Conservation (phyloP, 495 filamentous ascomycete genomes). For the Penicillium angulare region DNA sequence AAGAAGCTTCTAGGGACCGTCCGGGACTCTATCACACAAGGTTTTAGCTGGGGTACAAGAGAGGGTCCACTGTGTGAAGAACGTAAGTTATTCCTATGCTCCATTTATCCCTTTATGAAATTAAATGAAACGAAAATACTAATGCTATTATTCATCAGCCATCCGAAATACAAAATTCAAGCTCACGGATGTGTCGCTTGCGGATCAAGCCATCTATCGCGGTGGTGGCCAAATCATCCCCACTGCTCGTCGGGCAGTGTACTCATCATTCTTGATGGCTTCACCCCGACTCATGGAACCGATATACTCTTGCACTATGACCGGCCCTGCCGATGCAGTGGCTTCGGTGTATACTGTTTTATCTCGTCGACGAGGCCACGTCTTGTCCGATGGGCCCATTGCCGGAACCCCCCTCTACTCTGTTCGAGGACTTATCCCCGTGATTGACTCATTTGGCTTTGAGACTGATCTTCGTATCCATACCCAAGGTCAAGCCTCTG, state of each 20-base stretch:
- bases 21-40: constrained; percentile 87
- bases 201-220: constrained; percentile 84
- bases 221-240: constrained; percentile 98
- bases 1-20: constrained; percentile 85
- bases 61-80: constrained; percentile 98
- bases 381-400: constrained; percentile 88
- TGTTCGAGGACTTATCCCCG: constrained; percentile 85
- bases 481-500: constrained; percentile 86
- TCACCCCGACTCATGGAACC: constrained; percentile 96
- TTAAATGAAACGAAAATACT: constrained; percentile 16
- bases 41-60: constrained; percentile 91
- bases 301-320: constrained; percentile 87
- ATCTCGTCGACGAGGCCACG: constrained; percentile 83
- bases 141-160: constrained; percentile 53
- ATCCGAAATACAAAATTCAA: constrained; percentile 97
- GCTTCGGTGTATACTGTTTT: constrained; percentile 88
- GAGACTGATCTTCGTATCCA: constrained; percentile 96
- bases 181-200: constrained; percentile 86
- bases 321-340: constrained; percentile 87
- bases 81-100: constrained; percentile 58
- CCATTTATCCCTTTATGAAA: no score
- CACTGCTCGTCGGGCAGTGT: constrained; percentile 85
- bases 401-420: constrained; percentile 94
- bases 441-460: constrained; percentile 96
- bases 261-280: constrained; percentile 94